phyloP scores from a whole-genome alignment of 1,284 basidiomycete species.

The Puccinia hordei region DNA sequence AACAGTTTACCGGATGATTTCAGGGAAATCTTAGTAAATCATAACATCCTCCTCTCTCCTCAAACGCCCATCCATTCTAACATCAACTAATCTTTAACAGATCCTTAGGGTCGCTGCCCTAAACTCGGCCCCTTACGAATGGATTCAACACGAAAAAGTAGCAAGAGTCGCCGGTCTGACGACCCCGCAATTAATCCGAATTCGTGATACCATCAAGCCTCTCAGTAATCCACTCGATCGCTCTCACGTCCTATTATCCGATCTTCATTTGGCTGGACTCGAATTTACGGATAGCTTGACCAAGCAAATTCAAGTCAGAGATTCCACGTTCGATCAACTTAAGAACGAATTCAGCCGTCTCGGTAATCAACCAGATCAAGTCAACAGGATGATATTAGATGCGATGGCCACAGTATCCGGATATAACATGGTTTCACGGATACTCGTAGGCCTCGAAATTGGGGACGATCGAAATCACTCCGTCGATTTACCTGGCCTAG shows the following conservation, averaged over 20 bases:
- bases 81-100: constrained; percentile 51
- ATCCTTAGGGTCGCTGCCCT: constrained; percentile 61
- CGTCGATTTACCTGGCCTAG: constrained; percentile 57
- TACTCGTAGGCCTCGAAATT: constrained; percentile 61
- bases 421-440: constrained; percentile 62
- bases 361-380: constrained; percentile 53
- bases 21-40: constrained; percentile 60
- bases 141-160: constrained; percentile 60
- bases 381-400: constrained; percentile 60
- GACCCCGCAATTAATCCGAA: constrained; percentile 59
- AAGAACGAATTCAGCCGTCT: constrained; percentile 57
- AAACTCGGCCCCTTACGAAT: constrained; percentile 62
- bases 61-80: neutral
- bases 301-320: constrained; percentile 57
- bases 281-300: constrained; percentile 61
- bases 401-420: constrained; percentile 60
- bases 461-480: constrained; percentile 58
- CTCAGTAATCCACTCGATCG: constrained; percentile 53
- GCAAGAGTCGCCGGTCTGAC: constrained; percentile 60
- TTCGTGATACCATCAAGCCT: constrained; percentile 58
- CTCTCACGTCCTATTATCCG: constrained; percentile 51
- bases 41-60: neutral
- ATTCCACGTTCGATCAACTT: constrained; percentile 56
- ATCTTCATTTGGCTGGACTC: constrained; percentile 59
- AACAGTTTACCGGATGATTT: constrained; percentile 61